These are phyloP conservation scores for Neoascochyta sp. DNA, from an alignment of 2,329 filamentous ascomycete genomes.

Conservation along the genomic window DNA sequence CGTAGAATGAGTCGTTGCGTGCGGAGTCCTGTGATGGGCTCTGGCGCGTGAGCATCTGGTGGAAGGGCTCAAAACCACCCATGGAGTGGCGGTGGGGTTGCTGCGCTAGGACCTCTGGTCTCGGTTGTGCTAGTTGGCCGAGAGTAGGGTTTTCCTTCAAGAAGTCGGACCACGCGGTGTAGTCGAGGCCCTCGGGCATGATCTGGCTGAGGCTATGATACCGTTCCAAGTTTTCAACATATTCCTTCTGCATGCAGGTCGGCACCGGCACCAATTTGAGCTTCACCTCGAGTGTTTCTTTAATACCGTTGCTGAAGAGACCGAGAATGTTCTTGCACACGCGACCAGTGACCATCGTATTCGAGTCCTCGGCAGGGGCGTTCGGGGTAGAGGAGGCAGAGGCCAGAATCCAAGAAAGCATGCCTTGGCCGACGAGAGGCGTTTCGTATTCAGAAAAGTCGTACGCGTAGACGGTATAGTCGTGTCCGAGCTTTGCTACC, in stretches of 20 bases:
- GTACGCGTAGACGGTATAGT: conserved; percentile 96
- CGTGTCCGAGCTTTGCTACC: conserved; percentile 64
- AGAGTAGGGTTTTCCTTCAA: conserved; percentile 63
- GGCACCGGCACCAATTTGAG: conserved; percentile 78
- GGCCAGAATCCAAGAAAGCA: conserved; percentile 79
- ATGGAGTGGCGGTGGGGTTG: conserved; percentile 17
- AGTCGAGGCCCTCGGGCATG: conserved; percentile 61
- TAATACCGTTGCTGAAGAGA: conserved; percentile 75
- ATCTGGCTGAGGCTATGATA: conserved; percentile 57
- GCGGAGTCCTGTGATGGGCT: conserved; percentile 23
- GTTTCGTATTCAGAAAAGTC: conserved; percentile 95
- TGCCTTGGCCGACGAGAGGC: conserved; percentile 89
- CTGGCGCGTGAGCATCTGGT: conserved; percentile 37
- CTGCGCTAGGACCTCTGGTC: conserved; percentile 14
- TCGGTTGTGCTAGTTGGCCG: conserved; percentile 30
- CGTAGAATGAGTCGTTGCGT: conserved; percentile 27
- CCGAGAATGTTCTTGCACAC: conserved; percentile 83
- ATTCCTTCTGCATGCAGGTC: conserved; percentile 59
- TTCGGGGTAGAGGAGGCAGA: conserved; percentile 55
- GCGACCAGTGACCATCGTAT: conserved; percentile 78
- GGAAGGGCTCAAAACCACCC: conserved; percentile 35
- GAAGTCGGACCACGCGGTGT: conserved; percentile 74
- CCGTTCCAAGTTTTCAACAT: conserved; percentile 58
- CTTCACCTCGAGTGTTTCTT: conserved; percentile 90
- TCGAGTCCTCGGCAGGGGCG: conserved; percentile 57